phyloP scores from a whole-genome alignment of 352 stramenopile species.

The Phytophthora megakarya region DNA sequence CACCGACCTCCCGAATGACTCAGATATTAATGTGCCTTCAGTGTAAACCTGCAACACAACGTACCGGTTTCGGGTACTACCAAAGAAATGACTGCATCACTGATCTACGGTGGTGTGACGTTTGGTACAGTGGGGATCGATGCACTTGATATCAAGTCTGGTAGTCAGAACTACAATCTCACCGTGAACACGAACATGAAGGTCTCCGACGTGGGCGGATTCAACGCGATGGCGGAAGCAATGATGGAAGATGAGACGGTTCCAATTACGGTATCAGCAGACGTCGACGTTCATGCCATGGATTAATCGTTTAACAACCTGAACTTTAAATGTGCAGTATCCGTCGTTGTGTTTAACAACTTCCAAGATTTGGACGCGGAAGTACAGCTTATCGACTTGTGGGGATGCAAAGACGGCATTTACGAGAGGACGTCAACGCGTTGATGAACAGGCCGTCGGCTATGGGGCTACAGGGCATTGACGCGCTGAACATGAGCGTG shows the following conservation, averaged over 20 bases:
- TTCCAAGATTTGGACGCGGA: constrained; percentile 40
- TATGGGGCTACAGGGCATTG: constrained; percentile 58
- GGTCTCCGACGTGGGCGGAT: constrained; percentile 50
- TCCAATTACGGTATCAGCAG: constrained; percentile 37
- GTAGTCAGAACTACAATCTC: constrained; percentile 57
- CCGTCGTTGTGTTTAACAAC: constrained; percentile 53
- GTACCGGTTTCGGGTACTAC: constrained; percentile 45
- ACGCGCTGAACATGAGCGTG: constrained; percentile 66
- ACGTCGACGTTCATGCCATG: constrained; percentile 44
- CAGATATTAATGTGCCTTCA: constrained; percentile 53
- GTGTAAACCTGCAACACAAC: constrained; percentile 55
- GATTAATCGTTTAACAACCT: constrained; percentile 54
- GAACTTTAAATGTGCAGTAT: constrained; percentile 50
- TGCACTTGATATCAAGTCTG: constrained; percentile 47
- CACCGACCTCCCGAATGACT: constrained; percentile 40
- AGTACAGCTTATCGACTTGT: constrained; percentile 58
- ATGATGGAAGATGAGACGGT: constrained; percentile 49
- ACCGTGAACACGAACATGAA: constrained; percentile 40
- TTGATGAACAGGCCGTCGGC: constrained; percentile 53
- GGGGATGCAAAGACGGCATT: constrained; percentile 37
- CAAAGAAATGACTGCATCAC: constrained; percentile 39
- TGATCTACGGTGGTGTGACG: constrained; percentile 45
- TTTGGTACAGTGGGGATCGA: constrained; percentile 55
- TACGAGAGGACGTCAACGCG: constrained; percentile 59
- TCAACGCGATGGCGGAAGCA: constrained; percentile 44